Percentiles rank a stretch among this genome's conserved stretches.
Evolutionary conservation across 2,329 filamentous ascomycete genomes (phyloP).

Genomic region (Chalaropsis ovoidea): DNA sequence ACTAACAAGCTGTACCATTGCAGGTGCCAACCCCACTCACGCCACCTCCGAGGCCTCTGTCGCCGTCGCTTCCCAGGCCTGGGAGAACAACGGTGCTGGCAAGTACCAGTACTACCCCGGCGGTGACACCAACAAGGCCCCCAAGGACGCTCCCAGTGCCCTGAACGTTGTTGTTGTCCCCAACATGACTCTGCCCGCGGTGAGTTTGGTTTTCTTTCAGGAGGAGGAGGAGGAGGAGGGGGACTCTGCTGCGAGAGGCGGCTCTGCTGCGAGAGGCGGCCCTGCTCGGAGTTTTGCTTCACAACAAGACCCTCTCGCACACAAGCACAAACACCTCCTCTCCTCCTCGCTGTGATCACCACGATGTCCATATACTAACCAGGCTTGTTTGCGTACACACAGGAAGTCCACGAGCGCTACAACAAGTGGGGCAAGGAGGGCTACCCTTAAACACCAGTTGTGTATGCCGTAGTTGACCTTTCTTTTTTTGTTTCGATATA

Average conservation of each 20-base stretch:
- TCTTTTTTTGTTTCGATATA: conserved; percentile 1
- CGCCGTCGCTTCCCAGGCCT: conserved; percentile 76
- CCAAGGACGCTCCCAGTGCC: conserved; percentile 86
- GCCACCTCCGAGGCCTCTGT: conserved; percentile 73
- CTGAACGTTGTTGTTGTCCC: conserved; percentile 91
- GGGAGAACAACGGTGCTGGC: conserved; percentile 61
- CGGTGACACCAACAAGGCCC: conserved; percentile 63
- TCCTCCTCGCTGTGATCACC: background rate
- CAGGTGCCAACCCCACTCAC: conserved; percentile 74
- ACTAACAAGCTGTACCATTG: background rate
- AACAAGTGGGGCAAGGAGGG: conserved; percentile 99
- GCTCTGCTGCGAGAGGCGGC: too few species aligned
- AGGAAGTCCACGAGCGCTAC: conserved; percentile 91
- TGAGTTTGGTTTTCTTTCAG: conserved; percentile 35
- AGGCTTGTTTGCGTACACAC: conserved; percentile 18
- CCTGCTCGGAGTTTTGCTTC: too few species aligned
- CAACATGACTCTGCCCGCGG: conserved; percentile 84
- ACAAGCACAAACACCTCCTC: too few species aligned
- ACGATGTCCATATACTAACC: background rate
- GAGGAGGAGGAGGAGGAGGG: too few species aligned
- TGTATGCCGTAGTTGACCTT: background rate
- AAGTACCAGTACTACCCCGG: conserved; percentile 77
- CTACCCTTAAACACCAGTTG: conserved; percentile 45
- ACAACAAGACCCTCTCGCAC: too few species aligned
- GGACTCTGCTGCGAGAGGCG: too few species aligned